Percentiles rank a stretch among this genome's conserved stretches.
Evolutionary conservation across 441 rosid species (phyloP).

Genomic region (Erodium chrysanthum): DNA sequence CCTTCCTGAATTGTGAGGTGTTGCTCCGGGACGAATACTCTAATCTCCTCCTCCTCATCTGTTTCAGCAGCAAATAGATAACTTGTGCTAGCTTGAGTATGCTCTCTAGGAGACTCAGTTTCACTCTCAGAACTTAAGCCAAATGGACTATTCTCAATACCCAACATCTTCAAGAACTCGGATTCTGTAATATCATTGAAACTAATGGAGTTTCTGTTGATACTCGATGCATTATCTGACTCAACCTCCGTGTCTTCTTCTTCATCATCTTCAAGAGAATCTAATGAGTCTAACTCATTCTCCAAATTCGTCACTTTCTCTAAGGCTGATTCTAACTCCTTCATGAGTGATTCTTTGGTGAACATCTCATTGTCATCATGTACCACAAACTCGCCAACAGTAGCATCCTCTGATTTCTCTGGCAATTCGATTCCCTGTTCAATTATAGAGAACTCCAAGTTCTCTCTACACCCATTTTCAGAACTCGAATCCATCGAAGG

Average conservation of each 20-base stretch:
- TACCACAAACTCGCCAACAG: slow-evolving; percentile 26
- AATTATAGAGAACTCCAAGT: slow-evolving; percentile 29
- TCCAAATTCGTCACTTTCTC: slow-evolving; percentile 45
- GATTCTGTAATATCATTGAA: slow-evolving; percentile 48
- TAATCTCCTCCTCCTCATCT: slow-evolving; percentile 34
- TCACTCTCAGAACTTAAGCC: slow-evolving; percentile 64
- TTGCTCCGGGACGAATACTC: slow-evolving; percentile 34
- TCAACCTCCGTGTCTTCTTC: slow-evolving; percentile 30
- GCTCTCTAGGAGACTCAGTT: slow-evolving; percentile 93
- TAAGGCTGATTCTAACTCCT: slow-evolving; percentile 70
- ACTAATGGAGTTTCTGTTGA: slow-evolving; percentile 32
- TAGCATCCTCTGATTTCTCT: slow-evolving; percentile 25
- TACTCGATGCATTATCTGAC: slow-evolving; percentile 24
- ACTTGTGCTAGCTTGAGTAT: slow-evolving; percentile 38
- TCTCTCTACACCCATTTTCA: slow-evolving; percentile 29
- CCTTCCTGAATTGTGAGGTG: slow-evolving; percentile 22
- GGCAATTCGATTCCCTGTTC: slow-evolving; percentile 40
- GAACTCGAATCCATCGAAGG: slow-evolving; percentile 22
- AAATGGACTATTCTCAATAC: slow-evolving; percentile 63
- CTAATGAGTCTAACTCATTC: slow-evolving; percentile 23
- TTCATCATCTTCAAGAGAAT: slow-evolving; percentile 55
- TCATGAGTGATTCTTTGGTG: slow-evolving; percentile 55
- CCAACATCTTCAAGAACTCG: slow-evolving; percentile 74
- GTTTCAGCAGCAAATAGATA: slow-evolving; percentile 50
- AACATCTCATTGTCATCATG: slow-evolving; percentile 27